Evolutionary conservation across 257 asterid species (phyloP), one percentile per base, ranked within the genome.

Genomic region (Nicotiana tomentosiformis): DNA sequence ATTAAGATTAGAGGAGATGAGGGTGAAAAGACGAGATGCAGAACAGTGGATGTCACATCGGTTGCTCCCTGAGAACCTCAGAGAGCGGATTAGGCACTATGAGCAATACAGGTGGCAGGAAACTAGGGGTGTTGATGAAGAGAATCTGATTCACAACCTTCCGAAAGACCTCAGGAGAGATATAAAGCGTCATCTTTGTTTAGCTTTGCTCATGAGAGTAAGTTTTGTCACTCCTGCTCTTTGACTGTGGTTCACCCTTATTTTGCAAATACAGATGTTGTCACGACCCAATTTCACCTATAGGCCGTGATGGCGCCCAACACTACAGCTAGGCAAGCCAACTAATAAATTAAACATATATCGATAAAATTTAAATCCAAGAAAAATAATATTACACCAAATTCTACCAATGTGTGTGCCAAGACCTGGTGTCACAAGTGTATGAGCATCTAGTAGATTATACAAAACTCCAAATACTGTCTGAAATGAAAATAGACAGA

Each of bases 1-100:
- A 6, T 78, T 92, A 83, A 89, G 99, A 85, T 87, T 96, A 56
- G 99, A 96, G 90, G 97, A 96, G 88, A 96, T 96, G 99, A 89
- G 99, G 87, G 98, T 96, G 81, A 96, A 94, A 89, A 88, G 97
- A 85, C 94, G 98, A 79, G 99, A 96, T 84, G 98, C 98, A 6
- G 98, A 96, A 88, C 99, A 96, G 82, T 94, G 98, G 98, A 96
- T 96, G 99, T 85, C 98, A 61, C 98, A 96, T 78, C 98, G 97
- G 20, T 85, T 94, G 82, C 99, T 96, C 81, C 98, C 99, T 2
- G 98, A 96, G 30, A 89, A 77, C 84, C 81, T 96, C 78, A 88
- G 90, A 88, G 94, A 88, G 86, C 91, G 98, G 66, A 94, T 96
- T 79, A 91, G 95, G 87, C 87, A 95, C 82, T 93, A 96, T 30